phyloP scores from a whole-genome alignment of 1,284 basidiomycete genomes.

The Tilletia indica region DNA sequence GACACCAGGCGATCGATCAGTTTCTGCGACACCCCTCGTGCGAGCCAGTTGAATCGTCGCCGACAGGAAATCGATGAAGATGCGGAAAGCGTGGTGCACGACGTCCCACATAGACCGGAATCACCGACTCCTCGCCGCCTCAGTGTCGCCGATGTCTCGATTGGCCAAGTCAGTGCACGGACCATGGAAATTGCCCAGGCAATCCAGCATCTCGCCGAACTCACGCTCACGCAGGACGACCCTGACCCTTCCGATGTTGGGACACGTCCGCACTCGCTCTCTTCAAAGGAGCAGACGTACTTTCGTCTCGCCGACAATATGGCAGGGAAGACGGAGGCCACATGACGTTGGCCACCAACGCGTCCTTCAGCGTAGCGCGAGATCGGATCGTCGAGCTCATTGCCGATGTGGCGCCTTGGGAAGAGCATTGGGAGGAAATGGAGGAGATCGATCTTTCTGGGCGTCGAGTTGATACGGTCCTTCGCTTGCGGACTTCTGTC shows the following conservation, averaged over 20 bases:
- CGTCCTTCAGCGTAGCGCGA: constrained; percentile 87
- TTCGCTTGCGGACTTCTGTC: constrained; percentile 91
- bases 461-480: constrained; percentile 81
- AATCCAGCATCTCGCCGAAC: constrained; percentile 9
- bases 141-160: not conserved
- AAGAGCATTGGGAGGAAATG: constrained; percentile 88
- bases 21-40: constrained; percentile 28
- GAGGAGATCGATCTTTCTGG: constrained; percentile 72
- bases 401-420: constrained; percentile 91
- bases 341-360: constrained; percentile 82
- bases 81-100: not conserved
- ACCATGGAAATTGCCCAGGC: constrained; percentile 13
- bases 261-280: not conserved
- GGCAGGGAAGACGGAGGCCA: constrained; percentile 56
- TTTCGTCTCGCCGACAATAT: not conserved
- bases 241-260: not conserved
- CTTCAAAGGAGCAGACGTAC: not conserved
- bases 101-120: not conserved
- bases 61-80: not conserved
- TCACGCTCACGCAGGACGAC: not conserved
- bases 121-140: too few relatives aligned
- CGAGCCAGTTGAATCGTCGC: not conserved
- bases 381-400: constrained; percentile 87
- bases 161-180: not conserved
- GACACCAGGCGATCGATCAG: constrained; percentile 33